Evolutionary conservation across 1,139 yeast genomes (phyloP), one percentile per base, ranked within the genome.

Genomic region (Taphrina sp.): DNA sequence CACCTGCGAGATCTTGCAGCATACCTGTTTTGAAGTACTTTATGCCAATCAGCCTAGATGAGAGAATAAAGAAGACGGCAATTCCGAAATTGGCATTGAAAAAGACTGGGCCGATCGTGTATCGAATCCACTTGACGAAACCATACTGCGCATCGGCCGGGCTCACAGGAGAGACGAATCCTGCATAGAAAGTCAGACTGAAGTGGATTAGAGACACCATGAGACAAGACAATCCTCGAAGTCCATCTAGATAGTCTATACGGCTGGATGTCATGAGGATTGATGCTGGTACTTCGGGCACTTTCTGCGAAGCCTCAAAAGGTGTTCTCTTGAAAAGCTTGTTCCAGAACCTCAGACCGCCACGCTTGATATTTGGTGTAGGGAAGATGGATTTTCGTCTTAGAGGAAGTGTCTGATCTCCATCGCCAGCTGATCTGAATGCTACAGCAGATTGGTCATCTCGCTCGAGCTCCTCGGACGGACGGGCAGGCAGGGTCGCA

Each of bases 1-100:
- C 20, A 3, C 46, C 54, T 5, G 54, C 54, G 34, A 49, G 37
- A 20, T 49, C 54, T 34, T 41, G 44, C 12, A 49, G 29, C 5
- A 22, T 23, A n/a, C 54, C 54, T 5, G 41, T 33, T 19, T 38
- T 49, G 19, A 49, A 26, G 29, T 49, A 49, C 1, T 46, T 45
- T 5, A 49, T 46, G 12, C 54, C 54, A 33, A 49, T 49, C 37
- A 49, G 46, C 10, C 54, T 20, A 2, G 54, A 49, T 7, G 54
- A 49, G 8, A 49, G 54, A n/a, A 49, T 42, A 29, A 49, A 49
- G 46, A 49, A 49, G 46, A 49, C 41, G n/a, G 41, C 54, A 28
- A 49, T 39, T 16, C 46, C 54, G 22, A 49, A 49, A 26, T 49
- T 49, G 46, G 46, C 54, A 19, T 49, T 49, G 46, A 49, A 39